Evolutionary conservation across 2,329 filamentous ascomycete genomes (phyloP).

Genomic region (Cucurbitaria berberidis): DNA sequence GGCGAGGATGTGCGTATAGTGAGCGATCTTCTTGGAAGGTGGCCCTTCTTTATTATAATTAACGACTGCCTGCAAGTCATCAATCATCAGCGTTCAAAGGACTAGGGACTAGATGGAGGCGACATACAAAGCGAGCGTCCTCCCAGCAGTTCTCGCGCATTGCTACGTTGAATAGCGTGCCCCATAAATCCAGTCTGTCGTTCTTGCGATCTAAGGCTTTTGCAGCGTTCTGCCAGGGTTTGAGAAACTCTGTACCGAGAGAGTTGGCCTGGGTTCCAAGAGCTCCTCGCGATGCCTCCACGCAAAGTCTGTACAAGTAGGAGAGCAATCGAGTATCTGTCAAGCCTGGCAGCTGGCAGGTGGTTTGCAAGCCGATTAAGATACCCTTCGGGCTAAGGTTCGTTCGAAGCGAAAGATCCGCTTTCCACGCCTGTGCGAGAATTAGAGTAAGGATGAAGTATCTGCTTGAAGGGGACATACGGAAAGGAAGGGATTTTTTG

Average conservation of each 20-base stretch:
- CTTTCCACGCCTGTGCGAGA: constrained; percentile 39
- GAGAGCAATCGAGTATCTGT: constrained; percentile 35
- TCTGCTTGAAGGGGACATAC: constrained; percentile 17
- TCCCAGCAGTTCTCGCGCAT: constrained; percentile 43
- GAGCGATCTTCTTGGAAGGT: constrained; percentile 28
- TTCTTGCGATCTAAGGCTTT: constrained; percentile 28
- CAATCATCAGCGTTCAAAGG: constrained; percentile 1
- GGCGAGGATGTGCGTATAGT: constrained; percentile 38
- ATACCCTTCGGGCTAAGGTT: constrained; percentile 16
- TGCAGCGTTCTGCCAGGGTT: constrained; percentile 39
- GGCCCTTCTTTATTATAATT: constrained; percentile 37
- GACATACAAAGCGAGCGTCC: constrained; percentile 41
- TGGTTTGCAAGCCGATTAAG: constrained; percentile 16
- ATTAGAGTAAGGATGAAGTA: constrained; percentile 1
- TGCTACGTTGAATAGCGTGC: constrained; percentile 33
- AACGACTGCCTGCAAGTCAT: constrained; percentile 34
- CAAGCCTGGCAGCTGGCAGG: constrained; percentile 31
- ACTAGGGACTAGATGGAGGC: not conserved
- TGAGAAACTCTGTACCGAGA: constrained; percentile 27
- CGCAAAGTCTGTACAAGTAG: constrained; percentile 33
- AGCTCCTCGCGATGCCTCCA: constrained; percentile 24
- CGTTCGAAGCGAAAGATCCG: constrained; percentile 30
- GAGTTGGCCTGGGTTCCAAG: constrained; percentile 10
- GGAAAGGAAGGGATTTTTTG: constrained; percentile 45
- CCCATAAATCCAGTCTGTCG: constrained; percentile 36